These are phyloP conservation scores for Plasmodium vinckei DNA, from an alignment of 169 alveolate genomes.

Conservation along the genomic window DNA sequence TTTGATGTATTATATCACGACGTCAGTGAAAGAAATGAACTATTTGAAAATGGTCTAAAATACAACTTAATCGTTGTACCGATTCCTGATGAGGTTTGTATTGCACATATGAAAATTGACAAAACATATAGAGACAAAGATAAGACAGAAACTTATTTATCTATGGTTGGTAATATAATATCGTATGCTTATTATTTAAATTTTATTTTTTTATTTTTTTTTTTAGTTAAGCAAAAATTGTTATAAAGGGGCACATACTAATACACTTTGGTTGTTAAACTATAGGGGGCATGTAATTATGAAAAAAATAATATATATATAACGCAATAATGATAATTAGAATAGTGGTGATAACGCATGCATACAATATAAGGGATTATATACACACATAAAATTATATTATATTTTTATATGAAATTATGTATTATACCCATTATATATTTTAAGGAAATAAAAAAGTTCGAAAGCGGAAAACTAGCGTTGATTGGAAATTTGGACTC, in stretches of 20 bases:
- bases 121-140: too few species aligned
- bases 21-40: slow-evolving; percentile 31
- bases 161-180: too few species aligned
- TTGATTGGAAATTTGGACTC: not conserved
- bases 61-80: slow-evolving; percentile 70
- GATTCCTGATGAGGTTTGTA: slow-evolving; percentile 48
- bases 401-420: not conserved
- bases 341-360: not conserved
- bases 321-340: not conserved
- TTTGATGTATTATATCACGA: slow-evolving; percentile 66
- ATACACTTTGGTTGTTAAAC: slow-evolving; percentile 52
- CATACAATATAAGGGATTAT: slow-evolving; percentile 3
- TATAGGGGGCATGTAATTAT: slow-evolving; percentile 45
- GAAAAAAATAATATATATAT: slow-evolving; percentile 1
- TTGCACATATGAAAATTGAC: too few species aligned
- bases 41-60: slow-evolving; percentile 67
- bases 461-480: slow-evolving; percentile 16
- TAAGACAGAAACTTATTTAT: too few species aligned
- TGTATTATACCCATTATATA: not conserved
- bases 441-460: slow-evolving; percentile 40
- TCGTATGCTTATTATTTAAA: too few species aligned
- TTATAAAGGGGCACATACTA: slow-evolving; percentile 39
- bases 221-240: slow-evolving; percentile 32
- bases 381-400: not conserved
- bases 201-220: not conserved